A percentile compares a stretch with the other conserved stretches of the same genome.
Conservation (phyloP, 768 basidiomycete genomes). For the Galerina sulciceps region DNA sequence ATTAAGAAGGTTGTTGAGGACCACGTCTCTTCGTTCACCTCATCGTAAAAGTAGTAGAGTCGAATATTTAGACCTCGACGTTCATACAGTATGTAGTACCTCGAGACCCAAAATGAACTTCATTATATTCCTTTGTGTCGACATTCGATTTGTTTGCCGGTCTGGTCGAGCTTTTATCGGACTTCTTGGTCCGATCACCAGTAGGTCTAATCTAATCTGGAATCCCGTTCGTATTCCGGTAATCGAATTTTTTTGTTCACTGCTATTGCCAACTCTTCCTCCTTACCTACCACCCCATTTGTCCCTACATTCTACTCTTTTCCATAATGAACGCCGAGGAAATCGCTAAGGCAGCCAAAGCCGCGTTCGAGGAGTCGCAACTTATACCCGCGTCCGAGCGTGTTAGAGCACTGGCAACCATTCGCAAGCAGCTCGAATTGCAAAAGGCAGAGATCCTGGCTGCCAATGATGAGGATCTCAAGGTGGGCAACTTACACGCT, state of each 20-base stretch:
- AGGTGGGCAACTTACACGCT: constrained; percentile 44
- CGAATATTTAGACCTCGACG: constrained; percentile 32
- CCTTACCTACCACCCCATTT: neutral
- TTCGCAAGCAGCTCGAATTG: constrained; percentile 66
- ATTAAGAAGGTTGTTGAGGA: constrained; percentile 96
- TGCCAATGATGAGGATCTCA: constrained; percentile 83
- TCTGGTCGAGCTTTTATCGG: too few species aligned
- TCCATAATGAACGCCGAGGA: constrained; percentile 34
- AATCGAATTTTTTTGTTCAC: too few species aligned
- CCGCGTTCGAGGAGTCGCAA: constrained; percentile 88
- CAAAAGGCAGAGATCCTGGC: constrained; percentile 71
- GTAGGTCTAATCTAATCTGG: constrained; percentile 24
- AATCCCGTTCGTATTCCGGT: constrained; percentile 23
- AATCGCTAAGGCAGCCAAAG: constrained; percentile 81
- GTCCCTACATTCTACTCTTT: neutral
- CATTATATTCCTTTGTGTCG: constrained; percentile 6
- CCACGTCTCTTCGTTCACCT: constrained; percentile 81
- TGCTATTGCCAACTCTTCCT: neutral
- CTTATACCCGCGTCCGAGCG: constrained; percentile 72
- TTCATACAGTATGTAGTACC: constrained; percentile 20
- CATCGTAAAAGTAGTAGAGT: constrained; percentile 43
- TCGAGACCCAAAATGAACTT: constrained; percentile 37
- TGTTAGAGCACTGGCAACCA: constrained; percentile 69
- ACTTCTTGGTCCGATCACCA: too few species aligned
- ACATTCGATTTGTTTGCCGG: too few species aligned